Evolutionary conservation across 768 basidiomycete genomes (phyloP).

Genomic region (Boletus fagicola): DNA sequence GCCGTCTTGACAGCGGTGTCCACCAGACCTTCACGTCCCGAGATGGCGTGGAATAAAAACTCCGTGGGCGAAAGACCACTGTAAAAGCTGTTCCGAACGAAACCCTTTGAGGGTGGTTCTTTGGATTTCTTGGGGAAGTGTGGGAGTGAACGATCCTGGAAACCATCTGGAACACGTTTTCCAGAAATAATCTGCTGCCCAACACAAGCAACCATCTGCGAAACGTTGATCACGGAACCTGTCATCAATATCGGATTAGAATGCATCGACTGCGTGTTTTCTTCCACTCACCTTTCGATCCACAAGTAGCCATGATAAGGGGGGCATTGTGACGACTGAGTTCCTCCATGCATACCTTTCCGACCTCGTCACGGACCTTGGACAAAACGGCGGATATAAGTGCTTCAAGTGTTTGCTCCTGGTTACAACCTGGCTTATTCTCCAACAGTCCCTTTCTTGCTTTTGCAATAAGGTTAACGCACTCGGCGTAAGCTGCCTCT

Average conservation of each 20-base stretch:
- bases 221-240: constrained; percentile 99
- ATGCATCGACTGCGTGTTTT: neutral
- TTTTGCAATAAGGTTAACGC: constrained; percentile 79
- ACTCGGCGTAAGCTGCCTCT: constrained; percentile 83
- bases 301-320: constrained; percentile 98
- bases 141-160: constrained; percentile 98
- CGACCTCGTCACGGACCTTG: constrained; percentile 93
- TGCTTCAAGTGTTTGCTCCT: constrained; percentile 97
- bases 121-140: constrained; percentile 98
- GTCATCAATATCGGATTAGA: constrained; percentile 4
- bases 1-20: constrained; percentile 99
- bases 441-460: constrained; percentile 91
- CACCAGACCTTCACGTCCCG: constrained; percentile 96
- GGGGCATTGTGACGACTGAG: constrained; percentile 97
- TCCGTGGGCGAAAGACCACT: constrained; percentile 90
- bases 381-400: constrained; percentile 91
- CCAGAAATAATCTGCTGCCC: constrained; percentile 99
- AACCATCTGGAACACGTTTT: constrained; percentile 97
- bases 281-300: constrained; percentile 79
- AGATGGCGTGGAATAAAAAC: constrained; percentile 98
- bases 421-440: constrained; percentile 96
- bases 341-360: constrained; percentile 97
- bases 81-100: constrained; percentile 97
- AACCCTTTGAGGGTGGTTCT: constrained; percentile 96
- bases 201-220: constrained; percentile 99